Evolutionary conservation across 2,329 filamentous ascomycete species (phyloP).

Genomic region (Cladosporium sp.): DNA sequence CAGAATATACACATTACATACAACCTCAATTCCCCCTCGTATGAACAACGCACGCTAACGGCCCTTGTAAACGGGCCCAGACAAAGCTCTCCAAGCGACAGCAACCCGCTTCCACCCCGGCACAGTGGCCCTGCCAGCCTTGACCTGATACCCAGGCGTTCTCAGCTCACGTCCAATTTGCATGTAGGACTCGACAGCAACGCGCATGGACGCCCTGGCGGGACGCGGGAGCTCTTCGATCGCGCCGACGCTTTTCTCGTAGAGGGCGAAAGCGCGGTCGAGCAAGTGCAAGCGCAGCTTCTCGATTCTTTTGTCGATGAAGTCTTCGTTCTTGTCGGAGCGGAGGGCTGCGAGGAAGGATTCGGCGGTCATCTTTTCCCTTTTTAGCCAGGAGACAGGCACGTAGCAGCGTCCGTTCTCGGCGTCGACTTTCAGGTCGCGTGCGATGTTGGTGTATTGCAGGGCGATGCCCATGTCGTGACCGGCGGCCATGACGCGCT

Average conservation of each 20-base stretch:
- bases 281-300: constrained; percentile 52
- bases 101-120: constrained; percentile 46
- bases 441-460: constrained; percentile 74
- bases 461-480: constrained; percentile 67
- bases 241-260: constrained; percentile 49
- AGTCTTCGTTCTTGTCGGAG: constrained; percentile 29
- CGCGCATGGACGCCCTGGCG: constrained; percentile 60
- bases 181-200: constrained; percentile 72
- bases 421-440: constrained; percentile 67
- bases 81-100: constrained; percentile 57
- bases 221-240: constrained; percentile 60
- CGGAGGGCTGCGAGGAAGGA: constrained; percentile 46
- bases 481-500: constrained; percentile 53
- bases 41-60: background rate
- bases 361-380: constrained; percentile 51
- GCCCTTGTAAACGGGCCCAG: constrained; percentile 15
- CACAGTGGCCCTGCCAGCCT: constrained; percentile 45
- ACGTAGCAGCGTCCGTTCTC: constrained; percentile 64
- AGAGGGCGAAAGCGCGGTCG: constrained; percentile 57
- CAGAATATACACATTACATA: background rate
- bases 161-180: constrained; percentile 65
- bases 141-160: constrained; percentile 42
- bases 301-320: constrained; percentile 46
- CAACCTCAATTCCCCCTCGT: background rate
- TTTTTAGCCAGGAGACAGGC: constrained; percentile 59